Conservation (phyloP, 371 early-diverging fungal genomes). For the Mortierella sp. region DNA sequence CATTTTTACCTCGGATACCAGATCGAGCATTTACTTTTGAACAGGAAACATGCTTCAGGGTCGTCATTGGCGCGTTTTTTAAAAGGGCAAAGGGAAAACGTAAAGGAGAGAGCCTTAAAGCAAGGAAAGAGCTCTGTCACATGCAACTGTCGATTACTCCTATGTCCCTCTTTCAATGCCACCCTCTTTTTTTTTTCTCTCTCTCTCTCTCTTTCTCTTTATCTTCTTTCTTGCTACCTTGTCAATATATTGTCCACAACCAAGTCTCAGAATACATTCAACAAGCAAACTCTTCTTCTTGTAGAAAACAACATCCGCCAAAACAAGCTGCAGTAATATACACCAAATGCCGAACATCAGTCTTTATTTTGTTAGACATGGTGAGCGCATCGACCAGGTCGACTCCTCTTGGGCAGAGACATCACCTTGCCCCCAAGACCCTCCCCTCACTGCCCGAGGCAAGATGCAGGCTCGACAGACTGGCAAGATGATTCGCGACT, state of each 20-base stretch:
- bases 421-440: conserved; percentile 64
- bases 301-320: too few relatives aligned
- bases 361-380: conserved; percentile 67
- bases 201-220: conserved; percentile 7
- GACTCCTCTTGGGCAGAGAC: conserved; percentile 59
- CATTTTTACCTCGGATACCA: too few relatives aligned
- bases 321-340: not conserved
- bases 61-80: not conserved
- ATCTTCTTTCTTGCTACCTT: too few relatives aligned
- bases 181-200: conserved; percentile 1
- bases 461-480: conserved; percentile 60
- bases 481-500: conserved; percentile 48
- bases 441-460: conserved; percentile 65
- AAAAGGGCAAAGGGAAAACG: not conserved
- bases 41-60: not conserved
- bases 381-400: conserved; percentile 68
- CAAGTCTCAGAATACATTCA: too few relatives aligned
- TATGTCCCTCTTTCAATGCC: conserved; percentile 2
- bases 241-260: too few relatives aligned
- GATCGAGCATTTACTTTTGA: not conserved
- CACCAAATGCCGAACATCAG: conserved; percentile 35
- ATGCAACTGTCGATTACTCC: not conserved
- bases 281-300: too few relatives aligned
- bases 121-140: conserved; percentile 2
- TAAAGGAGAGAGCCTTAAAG: not conserved